Evolutionary conservation across 768 basidiomycete species (phyloP).

Genomic region (Boletus sensibilis): DNA sequence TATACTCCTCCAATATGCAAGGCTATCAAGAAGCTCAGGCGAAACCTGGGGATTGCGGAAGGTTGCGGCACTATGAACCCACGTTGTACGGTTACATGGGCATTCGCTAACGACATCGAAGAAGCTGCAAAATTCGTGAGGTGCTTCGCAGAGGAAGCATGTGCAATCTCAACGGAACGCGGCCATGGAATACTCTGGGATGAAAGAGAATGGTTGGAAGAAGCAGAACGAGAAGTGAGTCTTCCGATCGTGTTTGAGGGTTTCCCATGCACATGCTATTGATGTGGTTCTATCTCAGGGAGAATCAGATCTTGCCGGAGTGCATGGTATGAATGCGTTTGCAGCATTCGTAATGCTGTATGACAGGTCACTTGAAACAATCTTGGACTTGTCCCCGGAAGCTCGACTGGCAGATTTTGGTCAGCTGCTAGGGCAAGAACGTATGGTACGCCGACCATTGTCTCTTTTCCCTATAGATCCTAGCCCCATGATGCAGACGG

Average conservation of each 20-base stretch:
- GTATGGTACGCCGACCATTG: conserved; percentile 46
- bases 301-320: conserved; percentile 54
- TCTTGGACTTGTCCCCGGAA: conserved; percentile 51
- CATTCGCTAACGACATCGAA: conserved; percentile 59
- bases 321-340: conserved; percentile 68
- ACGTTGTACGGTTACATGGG: conserved; percentile 46
- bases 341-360: conserved; percentile 64
- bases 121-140: conserved; percentile 59
- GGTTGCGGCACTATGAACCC: conserved; percentile 52
- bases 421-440: conserved; percentile 45
- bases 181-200: conserved; percentile 51
- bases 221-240: conserved; percentile 52
- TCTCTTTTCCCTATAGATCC: conserved; percentile 3
- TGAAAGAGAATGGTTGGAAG: conserved; percentile 59
- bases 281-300: conserved; percentile 41
- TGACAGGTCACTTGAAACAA: conserved; percentile 50
- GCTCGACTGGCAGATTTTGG: conserved; percentile 47
- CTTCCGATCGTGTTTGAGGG: conserved; percentile 10
- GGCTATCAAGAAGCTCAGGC: conserved; percentile 63
- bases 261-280: conserved; percentile 12
- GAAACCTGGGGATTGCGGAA: conserved; percentile 61
- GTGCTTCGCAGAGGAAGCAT: conserved; percentile 57
- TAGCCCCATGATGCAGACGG: conserved; percentile 24
- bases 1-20: conserved; percentile 70
- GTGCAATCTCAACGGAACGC: conserved; percentile 41